Percentiles rank a stretch among this genome's conserved stretches.
Conservation (phyloP, 495 filamentous ascomycete genomes). For the Aspergillus indologenus region DNA sequence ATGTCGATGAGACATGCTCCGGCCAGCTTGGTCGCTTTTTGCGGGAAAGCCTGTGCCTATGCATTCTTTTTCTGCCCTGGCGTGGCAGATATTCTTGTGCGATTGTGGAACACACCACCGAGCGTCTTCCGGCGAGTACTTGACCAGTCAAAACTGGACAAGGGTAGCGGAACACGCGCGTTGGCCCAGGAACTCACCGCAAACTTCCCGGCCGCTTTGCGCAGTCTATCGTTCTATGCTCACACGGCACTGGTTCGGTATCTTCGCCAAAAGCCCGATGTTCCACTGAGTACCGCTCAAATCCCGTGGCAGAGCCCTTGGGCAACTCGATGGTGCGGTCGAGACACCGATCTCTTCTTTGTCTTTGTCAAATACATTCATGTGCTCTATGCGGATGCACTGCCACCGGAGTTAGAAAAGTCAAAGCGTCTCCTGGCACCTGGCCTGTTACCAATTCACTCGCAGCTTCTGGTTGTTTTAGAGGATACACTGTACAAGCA, state of each 20-base stretch:
- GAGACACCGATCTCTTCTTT: constrained; percentile 90
- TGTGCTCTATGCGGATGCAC: constrained; percentile 75
- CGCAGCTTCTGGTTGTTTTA: constrained; percentile 76
- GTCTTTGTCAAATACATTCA: constrained; percentile 92
- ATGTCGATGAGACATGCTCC: constrained; percentile 88
- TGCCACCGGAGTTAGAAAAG: constrained; percentile 64
- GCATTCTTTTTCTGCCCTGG: constrained; percentile 95
- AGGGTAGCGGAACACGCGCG: constrained; percentile 34
- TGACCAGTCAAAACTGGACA: constrained; percentile 56
- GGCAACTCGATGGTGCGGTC: constrained; percentile 81
- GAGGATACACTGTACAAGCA: constrained; percentile 82
- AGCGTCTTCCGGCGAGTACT: constrained; percentile 67
- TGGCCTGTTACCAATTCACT: constrained; percentile 78
- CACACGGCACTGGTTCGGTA: constrained; percentile 57
- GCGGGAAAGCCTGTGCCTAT: constrained; percentile 90
- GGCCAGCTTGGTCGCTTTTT: constrained; percentile 88
- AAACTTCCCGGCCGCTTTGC: constrained; percentile 70
- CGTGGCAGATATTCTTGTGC: constrained; percentile 79
- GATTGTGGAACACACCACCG: constrained; percentile 72
- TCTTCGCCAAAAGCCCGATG: constrained; percentile 64
- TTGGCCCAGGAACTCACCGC: constrained; percentile 55
- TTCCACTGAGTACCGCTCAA: constrained; percentile 65
- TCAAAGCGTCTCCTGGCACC: constrained; percentile 64
- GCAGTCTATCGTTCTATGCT: constrained; percentile 69
- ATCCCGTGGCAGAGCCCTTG: constrained; percentile 86